Conservation (phyloP, 805 yeast genomes). For the Starmerella stigmatis region DNA sequence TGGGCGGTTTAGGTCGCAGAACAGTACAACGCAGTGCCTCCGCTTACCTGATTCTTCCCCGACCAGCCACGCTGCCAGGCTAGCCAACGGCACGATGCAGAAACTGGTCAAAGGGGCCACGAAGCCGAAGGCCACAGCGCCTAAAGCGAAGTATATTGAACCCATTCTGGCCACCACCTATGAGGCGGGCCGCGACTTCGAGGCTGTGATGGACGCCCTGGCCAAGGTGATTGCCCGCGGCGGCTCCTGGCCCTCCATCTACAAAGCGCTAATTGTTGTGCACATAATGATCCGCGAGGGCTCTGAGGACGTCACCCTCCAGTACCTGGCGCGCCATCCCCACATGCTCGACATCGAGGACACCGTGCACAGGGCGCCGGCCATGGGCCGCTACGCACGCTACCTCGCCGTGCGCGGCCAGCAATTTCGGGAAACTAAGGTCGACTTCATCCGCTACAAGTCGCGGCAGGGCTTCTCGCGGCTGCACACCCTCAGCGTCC, state of each 20-base stretch:
- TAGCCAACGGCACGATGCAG: constrained; percentile 20
- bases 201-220: constrained; percentile 57
- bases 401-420: constrained; percentile 60
- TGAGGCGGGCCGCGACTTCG: constrained; percentile 50
- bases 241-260: constrained; percentile 83
- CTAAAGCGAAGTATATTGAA: constrained; percentile 90
- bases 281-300: constrained; percentile 94
- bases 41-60: constrained; percentile 3
- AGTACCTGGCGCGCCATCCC: constrained; percentile 43
- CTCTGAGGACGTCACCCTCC: constrained; percentile 59
- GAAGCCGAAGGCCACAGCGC: constrained; percentile 69
- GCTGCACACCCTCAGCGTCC: constrained; percentile 53
- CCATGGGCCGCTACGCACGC: constrained; percentile 53
- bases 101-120: constrained; percentile 28
- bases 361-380: constrained; percentile 28
- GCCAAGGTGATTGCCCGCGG: constrained; percentile 47
- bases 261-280: constrained; percentile 69
- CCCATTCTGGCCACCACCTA: constrained; percentile 71
- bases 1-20: constrained; percentile 3
- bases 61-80: constrained; percentile 7
- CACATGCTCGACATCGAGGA: constrained; percentile 41
- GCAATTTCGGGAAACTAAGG: constrained; percentile 52
- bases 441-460: constrained; percentile 64
- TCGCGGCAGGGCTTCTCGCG: constrained; percentile 45
- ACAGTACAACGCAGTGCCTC: neutral